Conservation (phyloP, 1,139 yeast genomes). For the Martiniozyma asiatica region DNA sequence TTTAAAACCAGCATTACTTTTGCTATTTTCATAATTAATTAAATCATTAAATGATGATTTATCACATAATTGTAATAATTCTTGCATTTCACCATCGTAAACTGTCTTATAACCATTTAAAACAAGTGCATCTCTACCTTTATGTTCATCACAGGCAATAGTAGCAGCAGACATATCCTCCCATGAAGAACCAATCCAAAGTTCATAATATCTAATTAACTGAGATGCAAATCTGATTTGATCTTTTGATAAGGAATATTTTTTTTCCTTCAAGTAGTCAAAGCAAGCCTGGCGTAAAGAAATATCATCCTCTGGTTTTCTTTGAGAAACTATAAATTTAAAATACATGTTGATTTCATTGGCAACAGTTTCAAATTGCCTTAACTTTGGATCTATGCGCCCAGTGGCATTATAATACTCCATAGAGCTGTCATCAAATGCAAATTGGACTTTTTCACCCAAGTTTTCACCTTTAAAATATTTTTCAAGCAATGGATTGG, state of each 20-base stretch:
- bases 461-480: conserved; percentile 24
- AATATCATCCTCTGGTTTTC: conserved; percentile 31
- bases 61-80: conserved; percentile 25
- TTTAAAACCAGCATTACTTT: conserved; percentile 25
- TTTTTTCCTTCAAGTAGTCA: conserved; percentile 33
- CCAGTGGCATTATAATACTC: conserved; percentile 15
- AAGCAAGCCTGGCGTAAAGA: conserved; percentile 20
- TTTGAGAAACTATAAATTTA: conserved; percentile 32
- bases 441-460: conserved; percentile 23
- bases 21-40: conserved; percentile 4
- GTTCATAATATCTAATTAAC: conserved; percentile 37
- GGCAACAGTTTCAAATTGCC: conserved; percentile 30
- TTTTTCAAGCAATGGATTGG: conserved; percentile 52
- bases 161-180: conserved; percentile 32
- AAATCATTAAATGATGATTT: conserved; percentile 6
- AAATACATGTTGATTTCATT: conserved; percentile 50
- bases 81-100: conserved; percentile 34
- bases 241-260: conserved; percentile 34
- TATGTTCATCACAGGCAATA: conserved; percentile 12
- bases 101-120: conserved; percentile 45
- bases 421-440: conserved; percentile 36
- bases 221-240: conserved; percentile 43
- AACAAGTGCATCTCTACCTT: conserved; percentile 55
- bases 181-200: conserved; percentile 72
- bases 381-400: conserved; percentile 13